Evolutionary conservation across 176 grass and related monocot genomes (phyloP), one percentile per base, ranked within the genome.

Genomic region (Musa schizocarpa): DNA sequence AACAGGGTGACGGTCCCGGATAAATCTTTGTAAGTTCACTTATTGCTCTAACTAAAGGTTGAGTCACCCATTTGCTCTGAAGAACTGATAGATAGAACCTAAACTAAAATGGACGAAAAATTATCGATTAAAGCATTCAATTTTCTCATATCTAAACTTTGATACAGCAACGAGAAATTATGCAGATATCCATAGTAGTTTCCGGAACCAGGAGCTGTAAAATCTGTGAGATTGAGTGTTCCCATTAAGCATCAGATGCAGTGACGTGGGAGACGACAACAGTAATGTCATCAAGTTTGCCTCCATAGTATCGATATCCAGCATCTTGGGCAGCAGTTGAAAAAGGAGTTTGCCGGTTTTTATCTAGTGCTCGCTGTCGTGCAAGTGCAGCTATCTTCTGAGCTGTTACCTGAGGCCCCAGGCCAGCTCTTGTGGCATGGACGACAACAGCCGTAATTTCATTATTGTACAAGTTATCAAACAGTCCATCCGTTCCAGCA

Each of bases 361-460:
- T 94, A 63, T 99, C 95, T 27, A 74, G 83, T 13, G 95, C 95
- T 78, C 91, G 75, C 78, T 94, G 90, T 57, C 86, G 90, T 26
- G 95, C 95, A 53, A 99, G 90, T 7, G 88, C 86, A 8, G 95
- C 90, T 52, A 99, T 94, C 84, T 99, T 99, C 78, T 89, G 88
- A 52, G 95, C 88, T 54, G 91, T 89, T 5, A 83, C 68, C 59
- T 92, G 88, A 52, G 91, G 90, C 0, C 75, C 81, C 8, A 99
- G 69, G 17, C 88, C 88, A 49, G 81, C 87, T 78, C 91, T 80
- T 10, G 80, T 64, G 22, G 95, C 91, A 49, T 99, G 88, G 23
- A 99, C 86, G 11, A 99, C 83, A 0, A 94, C 79, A 2, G 82
- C 88, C 11, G 80, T 94, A 16, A 99, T 83, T 56, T 99, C 95